Conservation (phyloP, 2,329 filamentous ascomycete genomes). For the Acephala macrosclerotiorum region DNA sequence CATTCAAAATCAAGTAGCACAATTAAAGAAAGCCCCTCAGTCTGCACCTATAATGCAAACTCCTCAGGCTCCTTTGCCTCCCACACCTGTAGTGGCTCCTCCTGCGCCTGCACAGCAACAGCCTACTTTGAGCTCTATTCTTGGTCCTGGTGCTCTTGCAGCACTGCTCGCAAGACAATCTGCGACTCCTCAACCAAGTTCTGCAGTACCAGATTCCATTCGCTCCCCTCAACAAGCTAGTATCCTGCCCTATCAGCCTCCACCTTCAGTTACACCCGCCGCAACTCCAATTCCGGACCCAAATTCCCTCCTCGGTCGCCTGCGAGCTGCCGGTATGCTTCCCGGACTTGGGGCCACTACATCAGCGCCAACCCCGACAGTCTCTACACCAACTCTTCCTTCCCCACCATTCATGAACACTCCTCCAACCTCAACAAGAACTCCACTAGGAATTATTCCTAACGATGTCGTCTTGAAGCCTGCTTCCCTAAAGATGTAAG, state of each 20-base stretch:
- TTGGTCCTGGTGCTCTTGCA: slow-evolving; percentile 55
- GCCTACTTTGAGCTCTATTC: slow-evolving; percentile 61
- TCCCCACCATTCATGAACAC: slow-evolving; percentile 43
- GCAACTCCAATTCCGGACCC: slow-evolving; percentile 47
- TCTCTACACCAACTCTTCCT: slow-evolving; percentile 47
- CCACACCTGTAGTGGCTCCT: slow-evolving; percentile 38
- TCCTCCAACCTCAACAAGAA: slow-evolving; percentile 35
- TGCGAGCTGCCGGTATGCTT: slow-evolving; percentile 74
- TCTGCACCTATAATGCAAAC: slow-evolving; percentile 45
- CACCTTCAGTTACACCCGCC: slow-evolving; percentile 46
- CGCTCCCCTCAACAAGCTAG: slow-evolving; percentile 57
- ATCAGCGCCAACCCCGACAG: slow-evolving; percentile 46
- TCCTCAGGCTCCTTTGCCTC: slow-evolving; percentile 42
- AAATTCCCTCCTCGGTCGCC: slow-evolving; percentile 68
- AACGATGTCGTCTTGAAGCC: slow-evolving; percentile 68
- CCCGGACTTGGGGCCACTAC: slow-evolving; percentile 52
- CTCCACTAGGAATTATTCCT: slow-evolving; percentile 38
- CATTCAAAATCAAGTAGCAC: slow-evolving; percentile 85
- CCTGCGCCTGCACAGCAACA: slow-evolving; percentile 40
- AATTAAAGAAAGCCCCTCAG: slow-evolving; percentile 57
- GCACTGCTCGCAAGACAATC: slow-evolving; percentile 62
- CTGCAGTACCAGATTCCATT: slow-evolving; percentile 51
- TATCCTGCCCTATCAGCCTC: slow-evolving; percentile 46
- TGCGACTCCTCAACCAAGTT: slow-evolving; percentile 57
- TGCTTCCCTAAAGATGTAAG: slow-evolving; percentile 77